phyloP scores from a whole-genome alignment of 345 rosid species.

The Combretum micranthum region DNA sequence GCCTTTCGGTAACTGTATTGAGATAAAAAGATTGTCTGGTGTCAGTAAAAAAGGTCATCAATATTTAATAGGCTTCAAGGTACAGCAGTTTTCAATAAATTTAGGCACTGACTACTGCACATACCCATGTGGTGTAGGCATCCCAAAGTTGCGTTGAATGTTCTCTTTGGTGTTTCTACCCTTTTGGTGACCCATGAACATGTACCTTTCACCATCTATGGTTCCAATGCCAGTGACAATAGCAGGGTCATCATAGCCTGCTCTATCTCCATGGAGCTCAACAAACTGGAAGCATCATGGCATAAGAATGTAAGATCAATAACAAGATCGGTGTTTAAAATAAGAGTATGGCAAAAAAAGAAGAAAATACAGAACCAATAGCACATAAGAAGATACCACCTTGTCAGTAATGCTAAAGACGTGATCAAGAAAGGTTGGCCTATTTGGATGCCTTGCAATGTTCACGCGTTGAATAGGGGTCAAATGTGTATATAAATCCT shows the following conservation, averaged over 20 bases:
- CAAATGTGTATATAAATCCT: slow-evolving; percentile 68
- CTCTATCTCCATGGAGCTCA: slow-evolving; percentile 98
- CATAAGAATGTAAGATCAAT: background rate
- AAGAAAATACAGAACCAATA: slow-evolving; percentile 2
- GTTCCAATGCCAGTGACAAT: slow-evolving; percentile 93
- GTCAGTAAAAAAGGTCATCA: background rate
- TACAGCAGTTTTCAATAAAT: background rate
- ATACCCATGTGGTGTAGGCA: slow-evolving; percentile 99
- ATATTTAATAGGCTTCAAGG: background rate
- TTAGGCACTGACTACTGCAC: slow-evolving; percentile 4
- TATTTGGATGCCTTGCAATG: slow-evolving; percentile 93
- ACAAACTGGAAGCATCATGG: slow-evolving; percentile 50
- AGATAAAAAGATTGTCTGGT: background rate
- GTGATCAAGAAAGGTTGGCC: slow-evolving; percentile 98
- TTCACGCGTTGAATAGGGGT: slow-evolving; percentile 90
- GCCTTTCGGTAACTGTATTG: slow-evolving; percentile 26
- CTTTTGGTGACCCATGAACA: slow-evolving; percentile 99
- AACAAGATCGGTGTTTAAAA: background rate
- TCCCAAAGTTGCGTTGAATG: slow-evolving; percentile 91
- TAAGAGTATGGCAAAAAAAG: background rate
- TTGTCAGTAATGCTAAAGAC: slow-evolving; percentile 81
- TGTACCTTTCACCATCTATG: slow-evolving; percentile 71
- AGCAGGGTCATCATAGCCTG: slow-evolving; percentile 98
- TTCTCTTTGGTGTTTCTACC: slow-evolving; percentile 98
- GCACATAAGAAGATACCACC: slow-evolving; percentile 36